These are phyloP conservation scores for Ophiosphaerella herpotricha DNA, from an alignment of 2,329 filamentous ascomycete species.

Conservation along the genomic window DNA sequence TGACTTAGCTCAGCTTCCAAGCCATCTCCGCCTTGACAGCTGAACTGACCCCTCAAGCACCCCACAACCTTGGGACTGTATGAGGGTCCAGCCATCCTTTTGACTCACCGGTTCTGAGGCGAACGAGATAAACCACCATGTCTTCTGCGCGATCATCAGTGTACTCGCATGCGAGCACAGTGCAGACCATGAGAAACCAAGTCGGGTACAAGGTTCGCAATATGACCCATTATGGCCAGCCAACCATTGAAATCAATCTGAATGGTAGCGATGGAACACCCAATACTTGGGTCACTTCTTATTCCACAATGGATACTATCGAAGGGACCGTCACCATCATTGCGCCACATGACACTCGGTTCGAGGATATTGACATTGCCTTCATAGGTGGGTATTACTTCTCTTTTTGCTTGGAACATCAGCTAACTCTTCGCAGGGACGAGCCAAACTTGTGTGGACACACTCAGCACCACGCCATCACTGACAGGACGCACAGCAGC, in stretches of 20 bases:
- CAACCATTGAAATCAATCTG: constrained; percentile 51
- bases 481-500: constrained; percentile 60
- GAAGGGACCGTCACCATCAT: constrained; percentile 59
- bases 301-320: constrained; percentile 63
- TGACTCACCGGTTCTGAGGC: constrained; percentile 11
- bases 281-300: constrained; percentile 50
- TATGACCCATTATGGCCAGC: constrained; percentile 41
- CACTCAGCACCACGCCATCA: constrained; percentile 56
- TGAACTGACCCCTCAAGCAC: constrained; percentile 11
- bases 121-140: constrained; percentile 23
- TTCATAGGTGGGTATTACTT: constrained; percentile 54
- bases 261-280: constrained; percentile 35
- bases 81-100: constrained; percentile 12
- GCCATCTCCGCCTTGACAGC: constrained; percentile 27
- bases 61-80: constrained; percentile 7
- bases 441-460: constrained; percentile 60
- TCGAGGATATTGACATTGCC: constrained; percentile 63
- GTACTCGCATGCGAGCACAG: constrained; percentile 27
- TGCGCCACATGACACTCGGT: constrained; percentile 57
- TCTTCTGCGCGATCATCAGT: constrained; percentile 24
- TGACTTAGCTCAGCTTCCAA: constrained; percentile 6
- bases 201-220: constrained; percentile 42
- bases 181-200: constrained; percentile 38
- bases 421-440: constrained; percentile 48
- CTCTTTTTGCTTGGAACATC: not conserved